Conservation (phyloP, 257 asterid genomes). For the Cruciata laevipes region DNA sequence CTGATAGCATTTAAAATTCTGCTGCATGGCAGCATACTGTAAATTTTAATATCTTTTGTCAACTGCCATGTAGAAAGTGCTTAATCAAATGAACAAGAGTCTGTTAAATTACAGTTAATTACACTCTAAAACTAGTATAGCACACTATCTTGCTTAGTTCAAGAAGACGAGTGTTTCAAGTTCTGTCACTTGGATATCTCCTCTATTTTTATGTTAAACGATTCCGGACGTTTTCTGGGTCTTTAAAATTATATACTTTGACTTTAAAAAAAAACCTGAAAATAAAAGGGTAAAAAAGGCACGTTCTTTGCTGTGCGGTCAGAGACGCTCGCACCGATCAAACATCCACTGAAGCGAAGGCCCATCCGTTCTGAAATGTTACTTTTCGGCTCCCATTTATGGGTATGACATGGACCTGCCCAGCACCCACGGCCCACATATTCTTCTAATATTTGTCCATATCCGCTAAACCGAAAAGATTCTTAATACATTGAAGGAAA, state of each 20-base stretch:
- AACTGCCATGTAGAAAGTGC: too few species aligned
- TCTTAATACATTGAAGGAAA: not conserved
- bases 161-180: too few species aligned
- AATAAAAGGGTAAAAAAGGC: not conserved
- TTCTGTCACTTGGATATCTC: too few species aligned
- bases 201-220: too few species aligned
- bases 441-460: conserved; percentile 1
- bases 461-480: not conserved
- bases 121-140: too few species aligned
- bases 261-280: too few species aligned
- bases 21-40: not conserved
- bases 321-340: not conserved
- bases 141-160: too few species aligned
- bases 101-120: too few species aligned
- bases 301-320: conserved; percentile 6
- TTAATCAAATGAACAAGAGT: too few species aligned
- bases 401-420: conserved; percentile 7
- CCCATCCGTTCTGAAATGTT: not conserved
- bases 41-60: not conserved
- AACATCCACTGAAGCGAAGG: conserved; percentile 8
- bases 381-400: conserved; percentile 20
- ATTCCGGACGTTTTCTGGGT: too few species aligned
- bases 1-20: not conserved
- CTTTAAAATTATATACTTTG: too few species aligned
- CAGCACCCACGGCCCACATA: not conserved